phyloP scores from a whole-genome alignment of 179 eudicot genomes.

The Camellia oleifera region DNA sequence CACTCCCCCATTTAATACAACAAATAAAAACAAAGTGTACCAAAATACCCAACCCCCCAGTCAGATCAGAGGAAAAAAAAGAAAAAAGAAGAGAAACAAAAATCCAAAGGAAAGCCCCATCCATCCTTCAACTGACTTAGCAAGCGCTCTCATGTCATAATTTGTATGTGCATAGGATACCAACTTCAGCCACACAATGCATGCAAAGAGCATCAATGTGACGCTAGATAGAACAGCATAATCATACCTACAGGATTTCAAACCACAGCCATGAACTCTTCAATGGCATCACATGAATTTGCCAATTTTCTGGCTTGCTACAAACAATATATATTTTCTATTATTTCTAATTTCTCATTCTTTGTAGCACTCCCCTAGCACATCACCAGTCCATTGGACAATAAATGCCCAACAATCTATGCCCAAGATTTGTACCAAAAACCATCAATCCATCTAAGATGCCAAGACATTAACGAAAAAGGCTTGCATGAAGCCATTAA shows the following conservation, averaged over 20 bases:
- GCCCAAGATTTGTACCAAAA: background rate
- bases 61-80: no score
- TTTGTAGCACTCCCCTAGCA: background rate
- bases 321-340: background rate
- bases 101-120: no score
- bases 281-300: background rate
- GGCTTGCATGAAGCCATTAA: background rate
- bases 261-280: background rate
- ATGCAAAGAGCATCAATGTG: conserved; percentile 75
- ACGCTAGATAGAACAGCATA: conserved; percentile 89
- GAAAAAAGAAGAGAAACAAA: no score
- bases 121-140: conserved; percentile 35
- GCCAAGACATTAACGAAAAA: background rate
- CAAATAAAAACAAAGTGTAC: no score
- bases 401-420: background rate
- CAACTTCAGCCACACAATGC: conserved; percentile 90
- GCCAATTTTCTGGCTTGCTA: background rate
- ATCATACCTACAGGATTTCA: conserved; percentile 67
- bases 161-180: conserved; percentile 95
- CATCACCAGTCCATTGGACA: no score
- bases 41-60: no score
- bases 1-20: no score
- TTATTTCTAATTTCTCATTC: background rate
- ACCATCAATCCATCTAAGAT: background rate
- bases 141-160: conserved; percentile 73